A percentile compares a stretch with the other conserved stretches of the same genome.
These are phyloP conservation scores for Colletotrichum brevisporum DNA, from an alignment of 2,329 filamentous ascomycete genomes.

Conservation along the genomic window DNA sequence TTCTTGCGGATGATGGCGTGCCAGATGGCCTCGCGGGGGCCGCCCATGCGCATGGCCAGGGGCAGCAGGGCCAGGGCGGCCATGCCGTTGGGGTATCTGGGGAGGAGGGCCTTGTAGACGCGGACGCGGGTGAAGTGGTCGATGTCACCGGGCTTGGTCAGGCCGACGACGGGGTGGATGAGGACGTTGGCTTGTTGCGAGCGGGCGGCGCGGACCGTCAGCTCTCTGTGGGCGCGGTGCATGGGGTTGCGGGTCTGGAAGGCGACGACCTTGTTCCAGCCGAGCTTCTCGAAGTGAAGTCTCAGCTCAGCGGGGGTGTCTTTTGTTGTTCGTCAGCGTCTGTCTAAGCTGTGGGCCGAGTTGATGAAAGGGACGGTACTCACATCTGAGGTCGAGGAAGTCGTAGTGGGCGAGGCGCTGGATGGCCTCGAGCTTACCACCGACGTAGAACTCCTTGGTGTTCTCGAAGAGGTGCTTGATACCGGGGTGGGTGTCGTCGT, in stretches of 20 bases:
- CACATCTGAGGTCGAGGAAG: constrained; percentile 95
- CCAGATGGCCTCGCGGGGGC: constrained; percentile 98
- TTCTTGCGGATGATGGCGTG: constrained; percentile 99
- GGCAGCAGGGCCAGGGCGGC: constrained; percentile 94
- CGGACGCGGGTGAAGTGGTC: constrained; percentile 99
- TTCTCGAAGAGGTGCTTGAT: constrained; percentile 89
- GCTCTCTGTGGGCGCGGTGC: constrained; percentile 97
- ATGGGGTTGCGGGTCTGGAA: constrained; percentile 99
- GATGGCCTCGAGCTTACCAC: constrained; percentile 95
- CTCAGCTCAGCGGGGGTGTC: constrained; percentile 95
- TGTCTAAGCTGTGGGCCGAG: no score
- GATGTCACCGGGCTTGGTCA: constrained; percentile 99
- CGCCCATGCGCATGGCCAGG: constrained; percentile 99
- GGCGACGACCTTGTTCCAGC: constrained; percentile 96
- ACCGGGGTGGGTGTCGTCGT: constrained; percentile 91
- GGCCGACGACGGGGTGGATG: constrained; percentile 97
- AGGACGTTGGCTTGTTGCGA: constrained; percentile 98
- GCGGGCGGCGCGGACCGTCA: constrained; percentile 96
- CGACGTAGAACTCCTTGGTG: constrained; percentile 90
- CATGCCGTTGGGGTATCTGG: constrained; percentile 99
- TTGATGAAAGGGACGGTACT: constrained; percentile 48
- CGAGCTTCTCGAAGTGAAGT: constrained; percentile 98
- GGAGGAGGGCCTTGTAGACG: constrained; percentile 96
- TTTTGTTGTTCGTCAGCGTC: constrained; percentile 38
- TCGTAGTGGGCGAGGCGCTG: constrained; percentile 98